Percentiles rank a stretch among this genome's conserved stretches.
Conservation (phyloP, 1,139 yeast species). For the Debaryomycetaceae sp. region DNA sequence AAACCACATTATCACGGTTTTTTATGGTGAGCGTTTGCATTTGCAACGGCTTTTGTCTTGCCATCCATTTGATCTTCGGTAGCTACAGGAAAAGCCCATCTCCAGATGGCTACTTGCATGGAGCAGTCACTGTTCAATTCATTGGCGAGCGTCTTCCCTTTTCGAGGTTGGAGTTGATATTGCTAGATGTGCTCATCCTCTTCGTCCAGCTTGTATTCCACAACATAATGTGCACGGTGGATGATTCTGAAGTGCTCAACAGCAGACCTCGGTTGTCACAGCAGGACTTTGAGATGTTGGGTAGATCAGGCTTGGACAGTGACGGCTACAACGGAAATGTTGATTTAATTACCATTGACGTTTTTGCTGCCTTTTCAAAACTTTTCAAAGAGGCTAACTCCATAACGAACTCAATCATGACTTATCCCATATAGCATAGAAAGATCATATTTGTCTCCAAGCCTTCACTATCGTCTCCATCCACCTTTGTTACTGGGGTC, state of each 20-base stretch:
- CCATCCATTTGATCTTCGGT: conserved; percentile 30
- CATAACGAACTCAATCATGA: background rate
- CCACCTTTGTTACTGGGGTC: too few species aligned
- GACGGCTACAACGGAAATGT: conserved; percentile 46
- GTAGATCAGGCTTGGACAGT: conserved; percentile 12
- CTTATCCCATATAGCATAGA: background rate
- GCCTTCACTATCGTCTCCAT: too few species aligned
- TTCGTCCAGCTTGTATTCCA: conserved; percentile 29
- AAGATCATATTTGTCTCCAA: too few species aligned
- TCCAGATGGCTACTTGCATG: conserved; percentile 24
- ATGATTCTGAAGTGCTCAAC: conserved; percentile 28
- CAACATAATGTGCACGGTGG: conserved; percentile 28
- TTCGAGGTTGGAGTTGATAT: conserved; percentile 22
- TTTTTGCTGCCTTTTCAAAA: conserved; percentile 18
- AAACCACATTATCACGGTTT: conserved; percentile 25
- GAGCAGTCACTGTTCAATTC: conserved; percentile 37
- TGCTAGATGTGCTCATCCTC: conserved; percentile 25
- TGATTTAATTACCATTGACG: conserved; percentile 24
- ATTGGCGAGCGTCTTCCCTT: conserved; percentile 38
- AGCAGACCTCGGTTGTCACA: conserved; percentile 2
- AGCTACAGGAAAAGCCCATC: conserved; percentile 13
- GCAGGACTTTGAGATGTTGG: background rate
- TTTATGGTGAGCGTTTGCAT: conserved; percentile 22
- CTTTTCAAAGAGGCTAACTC: conserved; percentile 11
- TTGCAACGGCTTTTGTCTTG: conserved; percentile 22